Conservation (phyloP, 139 green algal species). For the Volvox africanus region DNA sequence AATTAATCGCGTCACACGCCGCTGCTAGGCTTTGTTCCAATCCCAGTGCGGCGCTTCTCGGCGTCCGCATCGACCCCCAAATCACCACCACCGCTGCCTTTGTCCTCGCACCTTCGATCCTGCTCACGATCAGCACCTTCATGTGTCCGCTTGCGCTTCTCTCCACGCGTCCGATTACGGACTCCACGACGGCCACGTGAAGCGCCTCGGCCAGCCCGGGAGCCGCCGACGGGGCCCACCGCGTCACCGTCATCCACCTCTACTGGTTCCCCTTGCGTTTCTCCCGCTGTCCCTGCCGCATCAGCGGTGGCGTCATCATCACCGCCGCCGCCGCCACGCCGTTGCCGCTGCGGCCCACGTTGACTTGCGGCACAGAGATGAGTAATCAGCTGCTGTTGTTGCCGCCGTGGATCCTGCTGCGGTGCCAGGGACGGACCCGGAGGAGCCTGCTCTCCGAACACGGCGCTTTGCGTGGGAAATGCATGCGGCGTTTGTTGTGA, state of each 20-base stretch:
- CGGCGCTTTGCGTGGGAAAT: no score
- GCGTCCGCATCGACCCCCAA: not conserved
- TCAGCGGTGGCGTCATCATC: not conserved
- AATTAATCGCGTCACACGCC: no score
- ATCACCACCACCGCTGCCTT: not conserved
- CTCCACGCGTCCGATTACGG: not conserved
- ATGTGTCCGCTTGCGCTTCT: slow-evolving; percentile 28
- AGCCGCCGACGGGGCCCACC: not conserved
- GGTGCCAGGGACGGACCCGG: not conserved
- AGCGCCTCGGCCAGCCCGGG: not conserved
- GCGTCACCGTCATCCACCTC: not conserved
- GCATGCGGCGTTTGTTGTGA: not conserved
- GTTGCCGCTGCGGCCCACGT: not conserved
- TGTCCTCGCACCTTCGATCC: not conserved
- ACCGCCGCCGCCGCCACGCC: not conserved
- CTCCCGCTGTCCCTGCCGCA: not conserved
- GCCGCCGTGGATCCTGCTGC: not conserved
- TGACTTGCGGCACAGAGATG: not conserved
- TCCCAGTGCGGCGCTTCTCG: not conserved
- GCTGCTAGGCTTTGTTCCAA: no score
- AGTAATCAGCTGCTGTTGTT: not conserved
- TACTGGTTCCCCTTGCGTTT: not conserved
- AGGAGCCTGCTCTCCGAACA: not conserved
- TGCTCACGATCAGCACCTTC: not conserved
- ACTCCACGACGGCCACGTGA: not conserved